These are phyloP conservation scores for Saturnispora ahearnii DNA, from an alignment of 805 yeast species.

Conservation along the genomic window DNA sequence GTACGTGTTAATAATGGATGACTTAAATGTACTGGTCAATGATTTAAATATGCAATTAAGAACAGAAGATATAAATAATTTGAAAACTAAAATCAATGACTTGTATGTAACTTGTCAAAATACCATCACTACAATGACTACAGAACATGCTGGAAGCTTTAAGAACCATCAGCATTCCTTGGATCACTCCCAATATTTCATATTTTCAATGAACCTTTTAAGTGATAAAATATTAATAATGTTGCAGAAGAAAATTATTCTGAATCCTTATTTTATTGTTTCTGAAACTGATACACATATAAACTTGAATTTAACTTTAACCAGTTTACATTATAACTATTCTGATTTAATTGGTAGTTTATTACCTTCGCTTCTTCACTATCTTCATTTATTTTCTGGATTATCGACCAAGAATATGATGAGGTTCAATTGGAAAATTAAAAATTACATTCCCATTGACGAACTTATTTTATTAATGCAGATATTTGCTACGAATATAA, in stretches of 20 bases:
- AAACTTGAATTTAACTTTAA: slow-evolving; percentile 14
- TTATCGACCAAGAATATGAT: slow-evolving; percentile 31
- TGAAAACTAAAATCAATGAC: slow-evolving; percentile 41
- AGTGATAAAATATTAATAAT: slow-evolving; percentile 45
- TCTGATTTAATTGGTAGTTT: slow-evolving; percentile 44
- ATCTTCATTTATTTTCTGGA: slow-evolving; percentile 45
- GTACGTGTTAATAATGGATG: slow-evolving; percentile 41
- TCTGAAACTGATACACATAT: slow-evolving; percentile 6
- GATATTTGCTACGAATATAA: slow-evolving; percentile 45
- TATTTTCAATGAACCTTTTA: slow-evolving; percentile 32
- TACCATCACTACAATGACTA: slow-evolving; percentile 30
- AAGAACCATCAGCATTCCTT: slow-evolving; percentile 26
- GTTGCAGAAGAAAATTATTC: slow-evolving; percentile 31
- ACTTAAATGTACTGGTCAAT: slow-evolving; percentile 41
- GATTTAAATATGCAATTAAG: slow-evolving; percentile 37
- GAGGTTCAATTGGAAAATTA: slow-evolving; percentile 50
- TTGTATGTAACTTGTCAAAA: slow-evolving; percentile 42
- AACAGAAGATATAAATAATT: slow-evolving; percentile 33
- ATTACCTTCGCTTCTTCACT: slow-evolving; percentile 49
- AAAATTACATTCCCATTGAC: slow-evolving; percentile 53
- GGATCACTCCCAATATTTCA: slow-evolving; percentile 15
- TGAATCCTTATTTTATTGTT: slow-evolving; percentile 15
- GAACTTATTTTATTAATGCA: slow-evolving; percentile 45
- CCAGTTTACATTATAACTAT: slow-evolving; percentile 31
- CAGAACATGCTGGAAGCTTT: slow-evolving; percentile 21